Conservation (phyloP, 2,329 filamentous ascomycete species). For the Penicillium sp. region DNA sequence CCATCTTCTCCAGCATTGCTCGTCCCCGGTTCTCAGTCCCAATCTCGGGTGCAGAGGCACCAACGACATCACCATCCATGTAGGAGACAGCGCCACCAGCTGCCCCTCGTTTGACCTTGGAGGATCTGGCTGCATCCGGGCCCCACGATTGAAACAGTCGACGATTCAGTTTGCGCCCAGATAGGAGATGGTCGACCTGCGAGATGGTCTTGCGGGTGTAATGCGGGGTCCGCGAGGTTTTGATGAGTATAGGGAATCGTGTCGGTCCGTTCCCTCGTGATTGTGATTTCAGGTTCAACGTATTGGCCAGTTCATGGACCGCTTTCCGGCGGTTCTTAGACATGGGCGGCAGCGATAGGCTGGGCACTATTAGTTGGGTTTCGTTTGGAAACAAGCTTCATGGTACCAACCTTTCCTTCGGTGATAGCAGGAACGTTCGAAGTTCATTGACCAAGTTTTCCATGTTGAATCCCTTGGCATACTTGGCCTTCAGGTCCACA, state of each 20-base stretch:
- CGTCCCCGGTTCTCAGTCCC: constrained; percentile 76
- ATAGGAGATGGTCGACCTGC: constrained; percentile 39
- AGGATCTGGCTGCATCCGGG: constrained; percentile 15
- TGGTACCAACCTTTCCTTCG: constrained; percentile 56
- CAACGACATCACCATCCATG: constrained; percentile 81
- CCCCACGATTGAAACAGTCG: constrained; percentile 25
- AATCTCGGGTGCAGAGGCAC: constrained; percentile 76
- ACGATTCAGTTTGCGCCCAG: constrained; percentile 29
- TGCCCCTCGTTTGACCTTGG: constrained; percentile 32
- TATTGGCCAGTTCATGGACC: constrained; percentile 71
- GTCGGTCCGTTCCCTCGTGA: constrained; percentile 68
- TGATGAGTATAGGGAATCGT: constrained; percentile 71
- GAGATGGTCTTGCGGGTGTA: constrained; percentile 54
- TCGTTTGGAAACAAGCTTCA: neutral
- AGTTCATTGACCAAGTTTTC: constrained; percentile 68
- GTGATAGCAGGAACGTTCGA: constrained; percentile 60
- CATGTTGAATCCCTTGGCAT: constrained; percentile 64
- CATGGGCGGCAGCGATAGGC: constrained; percentile 76
- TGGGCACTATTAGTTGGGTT: constrained; percentile 31
- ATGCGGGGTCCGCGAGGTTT: constrained; percentile 60
- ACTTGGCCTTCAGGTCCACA: constrained; percentile 62
- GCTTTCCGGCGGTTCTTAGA: constrained; percentile 68
- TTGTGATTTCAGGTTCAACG: constrained; percentile 74
- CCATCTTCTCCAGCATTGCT: constrained; percentile 92
- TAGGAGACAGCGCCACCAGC: constrained; percentile 52